phyloP scores from a whole-genome alignment of 1,139 yeast species.

The Candida dubliniensis region DNA sequence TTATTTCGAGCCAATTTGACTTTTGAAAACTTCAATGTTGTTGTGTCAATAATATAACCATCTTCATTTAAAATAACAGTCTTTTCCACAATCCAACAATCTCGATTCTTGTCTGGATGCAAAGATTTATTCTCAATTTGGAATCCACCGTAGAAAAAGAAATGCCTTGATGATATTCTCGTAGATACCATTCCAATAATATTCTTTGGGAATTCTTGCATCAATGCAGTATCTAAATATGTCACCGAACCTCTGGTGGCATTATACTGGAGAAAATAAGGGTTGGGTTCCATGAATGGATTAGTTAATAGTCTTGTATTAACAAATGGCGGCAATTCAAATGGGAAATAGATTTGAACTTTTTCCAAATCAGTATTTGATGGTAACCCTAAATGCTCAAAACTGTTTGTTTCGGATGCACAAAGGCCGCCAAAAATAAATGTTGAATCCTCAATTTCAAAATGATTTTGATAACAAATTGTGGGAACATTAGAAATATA shows the following conservation, averaged over 20 bases:
- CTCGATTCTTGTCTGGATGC: conserved; percentile 22
- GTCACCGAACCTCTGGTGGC: conserved; percentile 36
- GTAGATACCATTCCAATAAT: conserved; percentile 31
- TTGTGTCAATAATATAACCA: conserved; percentile 39
- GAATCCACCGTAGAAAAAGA: conserved; percentile 47
- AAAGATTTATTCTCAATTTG: conserved; percentile 26
- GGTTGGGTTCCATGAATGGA: conserved; percentile 36
- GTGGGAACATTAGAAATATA: conserved; percentile 23
- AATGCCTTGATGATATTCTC: conserved; percentile 35
- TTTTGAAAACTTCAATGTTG: conserved; percentile 32
- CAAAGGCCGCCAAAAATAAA: conserved; percentile 43
- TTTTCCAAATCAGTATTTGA: conserved; percentile 26
- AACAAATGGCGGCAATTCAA: conserved; percentile 43
- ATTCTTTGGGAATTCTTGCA: conserved; percentile 28
- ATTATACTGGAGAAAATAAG: conserved; percentile 29
- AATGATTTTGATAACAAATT: conserved; percentile 36
- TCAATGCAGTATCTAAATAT: conserved; percentile 25
- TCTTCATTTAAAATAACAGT: conserved; percentile 32
- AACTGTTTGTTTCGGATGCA: conserved; percentile 19
- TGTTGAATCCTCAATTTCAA: conserved; percentile 32
- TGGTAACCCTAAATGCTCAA: conserved; percentile 39
- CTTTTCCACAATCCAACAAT: conserved; percentile 41
- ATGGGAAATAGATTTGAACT: conserved; percentile 41
- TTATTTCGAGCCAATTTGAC: conserved; percentile 23
- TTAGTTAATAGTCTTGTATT: conserved; percentile 34